Percentiles rank a stretch among this genome's conserved stretches.
These are phyloP conservation scores for Phytopythium aichiense DNA, from an alignment of 352 stramenopile species.

Conservation along the genomic window DNA sequence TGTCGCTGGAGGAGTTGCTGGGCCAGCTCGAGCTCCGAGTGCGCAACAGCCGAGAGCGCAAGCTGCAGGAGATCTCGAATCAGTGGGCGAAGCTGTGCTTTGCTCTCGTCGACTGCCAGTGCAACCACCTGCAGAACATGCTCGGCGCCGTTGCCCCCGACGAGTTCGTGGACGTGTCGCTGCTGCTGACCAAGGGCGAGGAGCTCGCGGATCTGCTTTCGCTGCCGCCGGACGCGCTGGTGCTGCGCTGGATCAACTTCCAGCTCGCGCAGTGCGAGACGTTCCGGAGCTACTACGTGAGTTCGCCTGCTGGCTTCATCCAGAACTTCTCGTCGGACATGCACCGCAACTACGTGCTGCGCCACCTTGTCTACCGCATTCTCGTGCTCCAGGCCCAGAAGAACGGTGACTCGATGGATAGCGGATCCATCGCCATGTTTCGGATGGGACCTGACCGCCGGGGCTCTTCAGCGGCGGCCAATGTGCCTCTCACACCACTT, in stretches of 20 bases:
- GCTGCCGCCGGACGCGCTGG: slow-evolving; percentile 47
- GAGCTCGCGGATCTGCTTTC: slow-evolving; percentile 44
- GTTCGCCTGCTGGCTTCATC: slow-evolving; percentile 30
- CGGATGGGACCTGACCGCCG: slow-evolving; percentile 1
- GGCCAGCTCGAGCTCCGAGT: slow-evolving; percentile 45
- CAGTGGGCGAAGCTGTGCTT: slow-evolving; percentile 63
- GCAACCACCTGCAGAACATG: slow-evolving; percentile 59
- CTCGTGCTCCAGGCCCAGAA: slow-evolving; percentile 11
- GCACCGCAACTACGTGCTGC: slow-evolving; percentile 49
- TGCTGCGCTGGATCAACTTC: slow-evolving; percentile 72
- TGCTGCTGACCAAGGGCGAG: slow-evolving; percentile 48
- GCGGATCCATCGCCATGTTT: background rate
- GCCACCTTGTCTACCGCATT: slow-evolving; percentile 43
- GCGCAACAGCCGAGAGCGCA: slow-evolving; percentile 45
- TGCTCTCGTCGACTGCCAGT: slow-evolving; percentile 49
- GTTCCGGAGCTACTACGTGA: slow-evolving; percentile 21
- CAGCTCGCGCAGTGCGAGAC: slow-evolving; percentile 40
- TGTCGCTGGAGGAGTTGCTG: slow-evolving; percentile 55
- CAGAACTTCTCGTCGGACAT: slow-evolving; percentile 74
- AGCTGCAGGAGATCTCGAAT: slow-evolving; percentile 56
- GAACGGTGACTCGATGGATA: background rate
- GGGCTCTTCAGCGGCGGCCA: background rate
- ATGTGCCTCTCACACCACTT: slow-evolving; percentile 19
- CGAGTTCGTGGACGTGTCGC: slow-evolving; percentile 40
- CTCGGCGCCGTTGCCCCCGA: slow-evolving; percentile 32